Evolutionary conservation across 23 red algal genomes (phyloP), one percentile per base, ranked within the genome.

Genomic region (Agarophyton chilense): DNA sequence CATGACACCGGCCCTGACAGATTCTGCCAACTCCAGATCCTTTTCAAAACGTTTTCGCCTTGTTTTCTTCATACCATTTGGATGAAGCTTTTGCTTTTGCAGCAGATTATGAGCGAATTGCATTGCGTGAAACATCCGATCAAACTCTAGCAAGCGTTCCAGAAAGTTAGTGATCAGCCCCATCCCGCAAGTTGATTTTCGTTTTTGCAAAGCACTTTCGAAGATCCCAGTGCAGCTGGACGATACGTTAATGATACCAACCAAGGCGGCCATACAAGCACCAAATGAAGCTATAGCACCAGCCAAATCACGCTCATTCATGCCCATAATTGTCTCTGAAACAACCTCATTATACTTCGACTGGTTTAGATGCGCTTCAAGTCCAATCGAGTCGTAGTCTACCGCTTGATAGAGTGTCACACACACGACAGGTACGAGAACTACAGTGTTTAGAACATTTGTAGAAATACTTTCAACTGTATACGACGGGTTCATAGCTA

Each of bases 371-470:
- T 5, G 47, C 8, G 68, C 41, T 13, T 74, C 68, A 29, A 19
- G 24, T 49, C 21, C 43, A 43, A 74, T 74, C 40, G 68, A 74
- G 39, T 74, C 68, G 21, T 67, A 55, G 41, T 89, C 85, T 77
- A 89, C 85, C 18, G 85, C 85, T 58, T 25, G 67, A 49, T 89
- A 89, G 22, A 89, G 73, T 18, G 85, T 44, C 47, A 89, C 55
- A 72, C 85, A 89, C 42, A 78, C 73, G 35, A 89, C 85, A 65
- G 85, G 85, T 19, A 89, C 85, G 38, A 89, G 71, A 58, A 77
- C 67, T 73, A 79, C 51, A 70, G 53, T 49, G 42, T 77, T 63
- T 77, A 89, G 54, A 12, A 79, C 53, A 45, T 78, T 49, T 32
- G 60, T 4, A 79, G 85, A 79, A 47, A 89, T 65, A 61, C 73